These are phyloP conservation scores for Conringia planisiliqua DNA, from an alignment of 345 rosid species.

Conservation along the genomic window DNA sequence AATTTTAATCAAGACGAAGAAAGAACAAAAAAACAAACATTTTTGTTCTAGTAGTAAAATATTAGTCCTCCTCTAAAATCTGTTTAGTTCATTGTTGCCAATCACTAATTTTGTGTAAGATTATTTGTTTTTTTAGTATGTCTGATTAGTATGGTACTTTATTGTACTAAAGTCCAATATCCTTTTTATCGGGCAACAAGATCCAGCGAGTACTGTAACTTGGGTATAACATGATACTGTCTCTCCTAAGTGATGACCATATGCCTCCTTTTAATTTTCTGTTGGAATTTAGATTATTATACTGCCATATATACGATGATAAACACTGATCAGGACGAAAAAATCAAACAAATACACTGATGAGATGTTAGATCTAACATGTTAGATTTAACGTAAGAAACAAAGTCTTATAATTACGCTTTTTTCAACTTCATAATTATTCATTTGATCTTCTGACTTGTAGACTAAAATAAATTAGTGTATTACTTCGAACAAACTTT, in stretches of 20 bases:
- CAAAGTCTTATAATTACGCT: not conserved
- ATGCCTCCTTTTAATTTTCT: not conserved
- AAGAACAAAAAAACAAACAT: not conserved
- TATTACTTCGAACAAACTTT: not conserved
- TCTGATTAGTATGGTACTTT: not conserved
- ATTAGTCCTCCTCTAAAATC: not conserved
- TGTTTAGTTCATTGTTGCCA: not conserved
- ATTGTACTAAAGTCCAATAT: not conserved
- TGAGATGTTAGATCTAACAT: constrained; percentile 4
- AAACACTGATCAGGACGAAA: not conserved
- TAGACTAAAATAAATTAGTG: not conserved
- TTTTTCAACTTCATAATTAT: not conserved
- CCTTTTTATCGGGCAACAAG: not conserved
- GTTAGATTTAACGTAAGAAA: constrained; percentile 6
- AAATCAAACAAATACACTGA: not conserved
- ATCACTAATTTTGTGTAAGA: not conserved
- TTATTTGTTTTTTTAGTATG: not conserved
- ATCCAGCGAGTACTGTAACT: not conserved
- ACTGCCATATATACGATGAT: not conserved
- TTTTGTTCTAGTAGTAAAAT: not conserved
- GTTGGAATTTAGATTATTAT: not conserved
- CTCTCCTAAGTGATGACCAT: not conserved
- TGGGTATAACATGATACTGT: not conserved
- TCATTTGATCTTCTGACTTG: not conserved
- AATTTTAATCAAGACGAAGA: not conserved